Percentiles rank a stretch among this genome's conserved stretches.
Evolutionary conservation across 805 yeast genomes (phyloP).

Genomic region (Zygotorulaspora florentina): DNA sequence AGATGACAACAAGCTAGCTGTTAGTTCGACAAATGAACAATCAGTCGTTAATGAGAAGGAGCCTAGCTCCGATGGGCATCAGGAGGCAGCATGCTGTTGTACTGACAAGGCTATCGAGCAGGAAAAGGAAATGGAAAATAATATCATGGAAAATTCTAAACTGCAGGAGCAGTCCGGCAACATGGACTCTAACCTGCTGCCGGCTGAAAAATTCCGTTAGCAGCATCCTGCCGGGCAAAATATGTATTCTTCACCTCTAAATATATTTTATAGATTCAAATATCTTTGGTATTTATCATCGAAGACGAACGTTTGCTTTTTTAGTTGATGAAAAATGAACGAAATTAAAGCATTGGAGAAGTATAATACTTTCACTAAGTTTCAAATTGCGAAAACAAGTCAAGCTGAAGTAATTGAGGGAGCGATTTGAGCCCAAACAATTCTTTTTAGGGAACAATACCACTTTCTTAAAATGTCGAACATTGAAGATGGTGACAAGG

Average conservation of each 20-base stretch:
- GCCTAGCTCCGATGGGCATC: not conserved
- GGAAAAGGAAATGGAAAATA: slow-evolving; percentile 24
- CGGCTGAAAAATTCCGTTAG: slow-evolving; percentile 25
- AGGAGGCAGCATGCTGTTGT: slow-evolving; percentile 13
- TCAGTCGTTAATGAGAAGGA: slow-evolving; percentile 1
- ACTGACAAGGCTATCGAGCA: slow-evolving; percentile 13
- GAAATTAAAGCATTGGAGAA: not conserved
- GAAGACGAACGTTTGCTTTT: not conserved
- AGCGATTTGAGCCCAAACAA: not conserved
- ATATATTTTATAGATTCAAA: too few relatives aligned
- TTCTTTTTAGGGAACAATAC: not conserved
- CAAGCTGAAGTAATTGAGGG: not conserved
- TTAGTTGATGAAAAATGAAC: not conserved
- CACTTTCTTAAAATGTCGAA: slow-evolving; percentile 8
- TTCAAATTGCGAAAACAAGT: not conserved
- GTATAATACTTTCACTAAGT: not conserved
- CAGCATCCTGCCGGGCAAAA: too few relatives aligned
- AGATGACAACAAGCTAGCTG: slow-evolving; percentile 3
- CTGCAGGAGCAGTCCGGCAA: slow-evolving; percentile 31
- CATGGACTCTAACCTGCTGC: slow-evolving; percentile 31
- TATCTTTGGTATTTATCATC: not conserved
- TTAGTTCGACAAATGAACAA: slow-evolving; percentile 7
- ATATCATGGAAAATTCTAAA: slow-evolving; percentile 24
- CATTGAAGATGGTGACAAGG: slow-evolving; percentile 9
- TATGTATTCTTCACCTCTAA: too few relatives aligned